Evolutionary conservation across 1,284 basidiomycete species (phyloP).

Genomic region (Ustilago hordei): DNA sequence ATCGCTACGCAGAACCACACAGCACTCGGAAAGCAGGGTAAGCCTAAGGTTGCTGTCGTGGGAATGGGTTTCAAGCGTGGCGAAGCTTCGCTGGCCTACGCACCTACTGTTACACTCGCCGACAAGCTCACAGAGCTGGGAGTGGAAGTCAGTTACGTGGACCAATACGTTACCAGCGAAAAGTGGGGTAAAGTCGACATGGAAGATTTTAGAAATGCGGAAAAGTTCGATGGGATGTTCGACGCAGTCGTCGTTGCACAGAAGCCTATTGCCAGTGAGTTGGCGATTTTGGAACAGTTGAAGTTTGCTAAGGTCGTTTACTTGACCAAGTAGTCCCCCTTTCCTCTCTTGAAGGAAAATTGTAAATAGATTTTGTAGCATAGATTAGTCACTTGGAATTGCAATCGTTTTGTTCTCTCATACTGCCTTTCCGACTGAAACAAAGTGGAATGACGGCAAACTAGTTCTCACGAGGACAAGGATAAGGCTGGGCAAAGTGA

Average conservation of each 20-base stretch:
- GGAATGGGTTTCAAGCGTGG: slow-evolving; percentile 46
- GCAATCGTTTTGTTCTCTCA: not conserved
- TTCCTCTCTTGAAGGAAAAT: not conserved
- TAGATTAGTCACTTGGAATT: not conserved
- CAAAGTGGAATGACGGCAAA: not conserved
- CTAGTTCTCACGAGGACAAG: too few species aligned
- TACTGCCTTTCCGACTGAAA: too few species aligned
- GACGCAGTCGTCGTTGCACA: slow-evolving; percentile 35
- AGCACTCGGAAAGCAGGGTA: not conserved
- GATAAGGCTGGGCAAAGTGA: too few species aligned
- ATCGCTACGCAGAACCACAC: slow-evolving; percentile 10
- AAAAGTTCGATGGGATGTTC: slow-evolving; percentile 14
- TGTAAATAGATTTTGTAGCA: slow-evolving; percentile 10
- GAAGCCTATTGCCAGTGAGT: slow-evolving; percentile 27
- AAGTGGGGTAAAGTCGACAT: slow-evolving; percentile 23
- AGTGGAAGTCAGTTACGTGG: slow-evolving; percentile 33
- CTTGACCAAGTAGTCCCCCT: slow-evolving; percentile 23
- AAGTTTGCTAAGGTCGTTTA: slow-evolving; percentile 15
- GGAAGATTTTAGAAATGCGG: slow-evolving; percentile 11
- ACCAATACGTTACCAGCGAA: slow-evolving; percentile 32
- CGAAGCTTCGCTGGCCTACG: slow-evolving; percentile 32
- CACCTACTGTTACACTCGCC: slow-evolving; percentile 35
- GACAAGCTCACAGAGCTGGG: slow-evolving; percentile 31
- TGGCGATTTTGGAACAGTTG: slow-evolving; percentile 21
- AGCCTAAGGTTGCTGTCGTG: slow-evolving; percentile 17